Conservation (phyloP, 2,329 filamentous ascomycete genomes). For the Aspergillus transmontanensis region DNA sequence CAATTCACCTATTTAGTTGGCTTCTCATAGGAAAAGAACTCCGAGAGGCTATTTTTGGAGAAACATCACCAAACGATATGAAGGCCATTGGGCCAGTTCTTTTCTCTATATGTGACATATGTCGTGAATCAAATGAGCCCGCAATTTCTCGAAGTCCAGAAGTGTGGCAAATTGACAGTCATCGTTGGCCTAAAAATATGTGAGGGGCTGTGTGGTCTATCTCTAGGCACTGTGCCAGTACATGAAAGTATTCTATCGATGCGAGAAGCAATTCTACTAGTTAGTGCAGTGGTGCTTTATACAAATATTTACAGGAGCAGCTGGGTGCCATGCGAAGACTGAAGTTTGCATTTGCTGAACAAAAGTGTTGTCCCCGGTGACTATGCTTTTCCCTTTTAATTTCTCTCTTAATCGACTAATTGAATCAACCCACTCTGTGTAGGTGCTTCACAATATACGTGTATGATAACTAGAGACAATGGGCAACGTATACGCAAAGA, state of each 20-base stretch:
- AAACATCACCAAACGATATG: no score
- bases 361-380: background rate
- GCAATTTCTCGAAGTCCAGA: background rate
- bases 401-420: background rate
- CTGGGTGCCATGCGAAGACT: background rate
- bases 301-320: background rate
- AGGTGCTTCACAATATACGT: background rate
- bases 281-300: background rate
- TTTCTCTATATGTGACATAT: background rate
- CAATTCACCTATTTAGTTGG: background rate
- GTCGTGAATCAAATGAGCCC: background rate
- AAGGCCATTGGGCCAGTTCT: background rate
- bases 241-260: background rate
- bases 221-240: background rate
- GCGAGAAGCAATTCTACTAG: background rate
- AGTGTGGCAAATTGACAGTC: background rate
- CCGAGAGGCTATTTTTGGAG: background rate
- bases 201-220: background rate
- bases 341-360: background rate
- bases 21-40: background rate
- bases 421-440: background rate
- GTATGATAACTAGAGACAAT: background rate
- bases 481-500: no score
- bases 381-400: background rate
- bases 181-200: no score